phyloP scores from a whole-genome alignment of 192 early-diverging fungal genomes.

The Diversispora epigaea region DNA sequence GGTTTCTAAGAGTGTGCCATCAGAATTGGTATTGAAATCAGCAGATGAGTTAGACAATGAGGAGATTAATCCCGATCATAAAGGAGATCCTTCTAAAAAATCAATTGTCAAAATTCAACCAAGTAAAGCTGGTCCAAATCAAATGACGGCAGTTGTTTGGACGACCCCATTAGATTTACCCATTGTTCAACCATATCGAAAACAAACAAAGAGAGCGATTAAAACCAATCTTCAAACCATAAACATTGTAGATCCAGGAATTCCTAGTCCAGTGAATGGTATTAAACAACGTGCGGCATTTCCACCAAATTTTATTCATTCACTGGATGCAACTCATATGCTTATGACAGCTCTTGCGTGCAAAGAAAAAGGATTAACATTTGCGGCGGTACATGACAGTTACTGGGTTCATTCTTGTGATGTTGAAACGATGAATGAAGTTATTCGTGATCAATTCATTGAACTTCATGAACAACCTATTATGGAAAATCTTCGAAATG shows the following conservation, averaged over 20 bases:
- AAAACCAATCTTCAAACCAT: slow-evolving; percentile 81
- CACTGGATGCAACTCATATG: slow-evolving; percentile 97
- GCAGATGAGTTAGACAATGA: slow-evolving; percentile 38
- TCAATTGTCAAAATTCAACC: slow-evolving; percentile 4
- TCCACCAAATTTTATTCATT: slow-evolving; percentile 99
- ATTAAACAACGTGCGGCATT: slow-evolving; percentile 94
- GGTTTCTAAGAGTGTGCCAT: slow-evolving; percentile 77
- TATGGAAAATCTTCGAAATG: slow-evolving; percentile 77
- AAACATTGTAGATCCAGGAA: slow-evolving; percentile 66
- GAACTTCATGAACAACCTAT: slow-evolving; percentile 78
- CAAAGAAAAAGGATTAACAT: slow-evolving; percentile 72
- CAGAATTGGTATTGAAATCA: slow-evolving; percentile 43
- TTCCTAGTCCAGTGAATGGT: slow-evolving; percentile 78
- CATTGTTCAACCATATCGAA: slow-evolving; percentile 96
- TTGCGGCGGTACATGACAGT: slow-evolving; percentile 96
- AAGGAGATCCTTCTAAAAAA: slow-evolving; percentile 13
- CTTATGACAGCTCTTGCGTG: slow-evolving; percentile 88
- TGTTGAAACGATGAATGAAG: slow-evolving; percentile 79
- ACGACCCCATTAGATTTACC: slow-evolving; percentile 93
- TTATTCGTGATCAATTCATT: slow-evolving; percentile 90
- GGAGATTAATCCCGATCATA: slow-evolving; percentile 20
- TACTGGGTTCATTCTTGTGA: slow-evolving; percentile 97
- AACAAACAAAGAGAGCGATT: slow-evolving; percentile 59
- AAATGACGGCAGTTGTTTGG: slow-evolving; percentile 93
- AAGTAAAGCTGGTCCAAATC: slow-evolving; percentile 45